These are phyloP conservation scores for Fusarium sublunatum DNA, from an alignment of 2,329 filamentous ascomycete species.

Conservation along the genomic window DNA sequence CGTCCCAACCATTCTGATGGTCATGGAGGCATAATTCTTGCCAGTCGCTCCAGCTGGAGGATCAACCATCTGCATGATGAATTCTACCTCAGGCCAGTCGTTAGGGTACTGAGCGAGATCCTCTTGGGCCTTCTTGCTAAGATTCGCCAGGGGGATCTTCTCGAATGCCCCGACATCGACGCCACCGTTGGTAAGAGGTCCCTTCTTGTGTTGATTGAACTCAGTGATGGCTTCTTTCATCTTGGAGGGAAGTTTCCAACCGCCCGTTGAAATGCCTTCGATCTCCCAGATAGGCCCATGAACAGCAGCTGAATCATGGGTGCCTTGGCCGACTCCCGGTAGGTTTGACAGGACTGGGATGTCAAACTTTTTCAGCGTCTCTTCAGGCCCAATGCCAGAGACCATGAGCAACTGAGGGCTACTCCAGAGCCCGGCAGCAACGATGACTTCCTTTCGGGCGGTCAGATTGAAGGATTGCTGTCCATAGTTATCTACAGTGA, in stretches of 20 bases:
- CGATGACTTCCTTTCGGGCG: slow-evolving; percentile 34
- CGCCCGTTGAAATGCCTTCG: slow-evolving; percentile 37
- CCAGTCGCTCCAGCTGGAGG: slow-evolving; percentile 29
- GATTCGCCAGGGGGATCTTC: slow-evolving; percentile 40
- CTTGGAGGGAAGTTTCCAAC: slow-evolving; percentile 29
- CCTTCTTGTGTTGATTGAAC: slow-evolving; percentile 29
- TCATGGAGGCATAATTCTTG: slow-evolving; percentile 44
- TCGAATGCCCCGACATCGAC: slow-evolving; percentile 44
- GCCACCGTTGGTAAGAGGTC: slow-evolving; percentile 40
- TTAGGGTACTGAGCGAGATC: slow-evolving; percentile 43
- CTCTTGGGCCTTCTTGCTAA: slow-evolving; percentile 25
- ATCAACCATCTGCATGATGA: slow-evolving; percentile 39
- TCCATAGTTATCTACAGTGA: slow-evolving; percentile 40
- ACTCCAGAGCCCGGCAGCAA: slow-evolving; percentile 34
- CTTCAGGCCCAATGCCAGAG: slow-evolving; percentile 35
- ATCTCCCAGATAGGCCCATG: slow-evolving; percentile 37
- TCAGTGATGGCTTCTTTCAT: slow-evolving; percentile 28
- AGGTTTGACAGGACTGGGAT: slow-evolving; percentile 30
- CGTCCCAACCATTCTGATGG: slow-evolving; percentile 54
- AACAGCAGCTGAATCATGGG: slow-evolving; percentile 39
- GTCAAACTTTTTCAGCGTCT: slow-evolving; percentile 14
- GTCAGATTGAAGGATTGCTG: slow-evolving; percentile 33
- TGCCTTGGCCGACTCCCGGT: slow-evolving; percentile 37
- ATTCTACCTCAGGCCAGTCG: slow-evolving; percentile 54
- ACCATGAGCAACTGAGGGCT: slow-evolving; percentile 40